Evolutionary conservation across 352 stramenopile species (phyloP).

Genomic region (Phytophthora sp.): DNA sequence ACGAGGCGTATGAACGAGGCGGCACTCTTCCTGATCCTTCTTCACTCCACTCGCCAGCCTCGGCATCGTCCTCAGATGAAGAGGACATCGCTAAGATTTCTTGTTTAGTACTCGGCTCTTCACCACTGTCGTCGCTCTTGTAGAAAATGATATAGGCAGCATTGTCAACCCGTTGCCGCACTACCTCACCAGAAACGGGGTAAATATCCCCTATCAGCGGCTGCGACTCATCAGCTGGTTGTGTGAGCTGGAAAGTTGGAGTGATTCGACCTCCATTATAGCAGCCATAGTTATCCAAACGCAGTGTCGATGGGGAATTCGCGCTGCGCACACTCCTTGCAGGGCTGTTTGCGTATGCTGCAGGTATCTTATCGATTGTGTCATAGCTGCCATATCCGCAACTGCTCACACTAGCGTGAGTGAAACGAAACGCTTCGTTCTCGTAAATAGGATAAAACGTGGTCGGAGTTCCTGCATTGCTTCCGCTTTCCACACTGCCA

Average conservation of each 20-base stretch:
- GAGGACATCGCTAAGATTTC: constrained; percentile 57
- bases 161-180: constrained; percentile 76
- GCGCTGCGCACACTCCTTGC: constrained; percentile 37
- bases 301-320: constrained; percentile 36
- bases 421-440: constrained; percentile 71
- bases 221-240: constrained; percentile 65
- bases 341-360: constrained; percentile 38
- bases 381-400: constrained; percentile 54
- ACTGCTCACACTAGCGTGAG: constrained; percentile 56
- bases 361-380: constrained; percentile 37
- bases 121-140: constrained; percentile 67
- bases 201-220: constrained; percentile 73
- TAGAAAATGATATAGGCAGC: constrained; percentile 91
- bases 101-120: constrained; percentile 43
- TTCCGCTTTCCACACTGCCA: constrained; percentile 37
- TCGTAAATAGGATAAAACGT: constrained; percentile 86
- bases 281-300: constrained; percentile 37
- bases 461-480: constrained; percentile 44
- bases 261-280: constrained; percentile 60
- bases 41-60: constrained; percentile 45
- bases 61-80: constrained; percentile 49
- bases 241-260: constrained; percentile 59
- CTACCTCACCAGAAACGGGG: constrained; percentile 71
- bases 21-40: constrained; percentile 38
- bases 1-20: constrained; percentile 78